Evolutionary conservation across 1,139 yeast species (phyloP), one percentile per base, ranked within the genome.

Genomic region (Suhomyces panamericanus): DNA sequence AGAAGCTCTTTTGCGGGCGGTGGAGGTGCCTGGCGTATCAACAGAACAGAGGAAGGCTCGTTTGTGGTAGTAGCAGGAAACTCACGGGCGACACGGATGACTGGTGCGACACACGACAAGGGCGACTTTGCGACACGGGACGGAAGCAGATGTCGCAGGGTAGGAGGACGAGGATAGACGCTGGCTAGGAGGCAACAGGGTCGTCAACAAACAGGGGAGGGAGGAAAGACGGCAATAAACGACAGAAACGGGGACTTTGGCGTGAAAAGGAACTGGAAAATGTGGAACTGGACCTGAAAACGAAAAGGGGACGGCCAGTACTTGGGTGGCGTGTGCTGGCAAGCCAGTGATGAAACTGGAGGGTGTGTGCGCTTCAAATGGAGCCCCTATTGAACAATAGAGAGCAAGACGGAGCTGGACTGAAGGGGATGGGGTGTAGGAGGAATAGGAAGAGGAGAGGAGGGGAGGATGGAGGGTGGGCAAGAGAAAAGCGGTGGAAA

Each of bases 71-170:
- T 24, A 15, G 26, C 36, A 27, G 36, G 28, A 22, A 24, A 34
- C 15, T 14, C 15, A 32, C 28, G 36, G 36, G 11, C 28, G 29
- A 34, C 36, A 34, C 36, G 36, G 36, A 34, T 34, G 36, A 34
- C 36, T 34, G 7, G 30, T 17, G 26, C 36, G 28, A 34, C 38
- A 26, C 31, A 31, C 28, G 30, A 34, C 30, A 34, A 16, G 26
- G 28, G 17, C 17, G 20, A 34, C 24, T 20, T 20, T 20, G 24
- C 24, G 24, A 20, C 24, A 20, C 24, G 24, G 24, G 10, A 34
- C 30, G 26, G 29, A 22, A 34, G 22, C 28, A 22, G 28, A n/a
- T 20, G 33, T 16, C 28, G 40, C 30, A 17, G 16, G 32, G 32
- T 17, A 29, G 24, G 29, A 16, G 22, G 22, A 29, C 6, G 20